A percentile compares a stretch with the other conserved stretches of the same genome.
Evolutionary conservation across 345 rosid genomes (phyloP).

Genomic region (Lepidium africanum): DNA sequence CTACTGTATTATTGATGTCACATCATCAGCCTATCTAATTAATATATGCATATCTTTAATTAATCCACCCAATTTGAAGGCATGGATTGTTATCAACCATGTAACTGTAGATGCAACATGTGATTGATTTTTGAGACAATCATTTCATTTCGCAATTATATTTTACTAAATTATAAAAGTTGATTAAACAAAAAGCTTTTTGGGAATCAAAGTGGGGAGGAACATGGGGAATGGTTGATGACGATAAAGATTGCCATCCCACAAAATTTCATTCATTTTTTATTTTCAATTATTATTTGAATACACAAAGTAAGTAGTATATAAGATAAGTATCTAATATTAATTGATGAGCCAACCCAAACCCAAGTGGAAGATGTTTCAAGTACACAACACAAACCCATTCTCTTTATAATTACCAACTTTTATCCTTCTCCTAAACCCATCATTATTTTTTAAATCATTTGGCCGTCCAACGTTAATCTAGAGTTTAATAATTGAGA

Average conservation of each 20-base stretch:
- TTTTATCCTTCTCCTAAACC: too few species aligned
- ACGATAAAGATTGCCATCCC: slow-evolving; percentile 22
- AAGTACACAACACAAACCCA: slow-evolving; percentile 5
- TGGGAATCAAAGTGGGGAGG: slow-evolving; percentile 28
- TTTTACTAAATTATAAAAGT: background rate
- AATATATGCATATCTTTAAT: too few species aligned
- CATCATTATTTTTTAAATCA: background rate
- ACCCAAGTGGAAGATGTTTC: slow-evolving; percentile 19
- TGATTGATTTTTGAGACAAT: background rate
- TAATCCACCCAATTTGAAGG: too few species aligned
- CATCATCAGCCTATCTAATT: too few species aligned
- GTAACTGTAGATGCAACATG: background rate
- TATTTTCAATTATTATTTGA: background rate
- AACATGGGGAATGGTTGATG: slow-evolving; percentile 30
- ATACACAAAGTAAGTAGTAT: too few species aligned
- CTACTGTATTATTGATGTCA: too few species aligned
- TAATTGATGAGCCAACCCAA: too few species aligned
- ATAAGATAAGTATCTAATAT: too few species aligned
- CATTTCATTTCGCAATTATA: background rate
- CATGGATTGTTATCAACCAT: background rate
- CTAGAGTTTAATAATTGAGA: background rate
- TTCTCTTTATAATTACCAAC: slow-evolving; percentile 18
- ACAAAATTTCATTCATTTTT: background rate
- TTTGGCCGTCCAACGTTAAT: background rate
- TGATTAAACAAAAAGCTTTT: background rate